Conservation (phyloP, 345 rosid species). For the Arabis hirsuta region DNA sequence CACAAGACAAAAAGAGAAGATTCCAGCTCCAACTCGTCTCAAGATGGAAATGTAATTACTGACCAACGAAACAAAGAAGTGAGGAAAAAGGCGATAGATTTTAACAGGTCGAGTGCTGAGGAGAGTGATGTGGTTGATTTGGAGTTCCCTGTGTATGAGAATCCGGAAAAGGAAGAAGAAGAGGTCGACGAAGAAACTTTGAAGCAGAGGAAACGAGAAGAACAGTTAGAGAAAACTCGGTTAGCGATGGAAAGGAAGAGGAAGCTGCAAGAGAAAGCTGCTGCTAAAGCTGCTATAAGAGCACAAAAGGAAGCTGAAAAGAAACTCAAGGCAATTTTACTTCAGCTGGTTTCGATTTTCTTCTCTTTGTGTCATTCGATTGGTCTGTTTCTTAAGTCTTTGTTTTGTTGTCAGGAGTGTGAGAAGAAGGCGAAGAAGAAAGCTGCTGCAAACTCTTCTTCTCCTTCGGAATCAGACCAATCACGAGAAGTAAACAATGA, state of each 20-base stretch:
- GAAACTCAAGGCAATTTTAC: constrained; percentile 74
- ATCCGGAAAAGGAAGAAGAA: constrained; percentile 46
- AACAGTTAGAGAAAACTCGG: constrained; percentile 82
- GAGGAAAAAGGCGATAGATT: constrained; percentile 39
- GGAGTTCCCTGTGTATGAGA: constrained; percentile 46
- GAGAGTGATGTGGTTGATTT: constrained; percentile 44
- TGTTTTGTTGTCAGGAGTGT: constrained; percentile 61
- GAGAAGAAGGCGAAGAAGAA: constrained; percentile 94
- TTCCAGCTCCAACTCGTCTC: constrained; percentile 51
- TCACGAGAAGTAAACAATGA: constrained; percentile 51
- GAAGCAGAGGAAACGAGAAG: constrained; percentile 85
- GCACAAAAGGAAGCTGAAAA: constrained; percentile 95
- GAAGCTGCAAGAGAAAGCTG: constrained; percentile 85
- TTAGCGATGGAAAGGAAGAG: constrained; percentile 93
- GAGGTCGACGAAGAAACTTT: constrained; percentile 68
- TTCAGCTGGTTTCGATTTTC: neutral
- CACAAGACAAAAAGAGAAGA: constrained; percentile 59
- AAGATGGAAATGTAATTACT: constrained; percentile 43
- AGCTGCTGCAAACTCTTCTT: constrained; percentile 48
- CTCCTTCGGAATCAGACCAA: constrained; percentile 49
- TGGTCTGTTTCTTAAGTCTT: neutral
- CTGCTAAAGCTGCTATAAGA: constrained; percentile 83
- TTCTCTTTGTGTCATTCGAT: neutral
- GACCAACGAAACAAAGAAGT: constrained; percentile 57
- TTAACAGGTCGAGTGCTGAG: constrained; percentile 46